Conservation (phyloP, 1,284 basidiomycete species). For the Albatrellus sp. region DNA sequence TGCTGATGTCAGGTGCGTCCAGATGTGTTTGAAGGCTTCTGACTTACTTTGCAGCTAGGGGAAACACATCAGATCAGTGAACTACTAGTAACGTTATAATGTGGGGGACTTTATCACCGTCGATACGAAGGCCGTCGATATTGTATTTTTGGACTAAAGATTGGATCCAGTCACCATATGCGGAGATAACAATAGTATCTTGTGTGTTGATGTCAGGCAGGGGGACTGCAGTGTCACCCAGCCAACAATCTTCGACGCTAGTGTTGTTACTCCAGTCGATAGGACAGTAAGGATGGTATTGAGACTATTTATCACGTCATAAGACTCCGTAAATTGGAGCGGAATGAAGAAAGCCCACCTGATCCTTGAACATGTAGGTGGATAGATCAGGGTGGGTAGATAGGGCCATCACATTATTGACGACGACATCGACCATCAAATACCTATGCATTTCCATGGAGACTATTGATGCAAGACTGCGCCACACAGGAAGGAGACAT, state of each 20-base stretch:
- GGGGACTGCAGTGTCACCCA: slow-evolving; percentile 56
- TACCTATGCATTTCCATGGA: slow-evolving; percentile 23
- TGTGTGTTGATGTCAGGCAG: slow-evolving; percentile 67
- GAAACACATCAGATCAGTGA: neutral
- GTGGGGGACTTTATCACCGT: slow-evolving; percentile 37
- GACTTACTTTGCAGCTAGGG: slow-evolving; percentile 11
- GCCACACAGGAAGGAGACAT: neutral
- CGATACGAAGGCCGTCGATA: slow-evolving; percentile 67
- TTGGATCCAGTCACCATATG: slow-evolving; percentile 51
- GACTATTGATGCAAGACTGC: neutral
- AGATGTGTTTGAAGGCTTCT: neutral
- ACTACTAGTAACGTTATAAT: neutral
- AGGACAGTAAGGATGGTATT: slow-evolving; percentile 56
- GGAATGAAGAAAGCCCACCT: slow-evolving; percentile 3
- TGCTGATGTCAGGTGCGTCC: slow-evolving; percentile 1
- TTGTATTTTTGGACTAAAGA: slow-evolving; percentile 48
- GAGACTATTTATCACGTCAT: slow-evolving; percentile 20
- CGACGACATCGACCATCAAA: slow-evolving; percentile 71
- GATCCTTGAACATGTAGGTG: slow-evolving; percentile 46
- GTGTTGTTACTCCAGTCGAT: slow-evolving; percentile 53
- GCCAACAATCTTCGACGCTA: slow-evolving; percentile 63
- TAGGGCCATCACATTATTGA: slow-evolving; percentile 62
- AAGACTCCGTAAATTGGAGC: slow-evolving; percentile 14
- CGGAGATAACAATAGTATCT: slow-evolving; percentile 40
- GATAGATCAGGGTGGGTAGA: slow-evolving; percentile 44